Conservation (phyloP, 331 rosid genomes). For the Saraca asoca region DNA sequence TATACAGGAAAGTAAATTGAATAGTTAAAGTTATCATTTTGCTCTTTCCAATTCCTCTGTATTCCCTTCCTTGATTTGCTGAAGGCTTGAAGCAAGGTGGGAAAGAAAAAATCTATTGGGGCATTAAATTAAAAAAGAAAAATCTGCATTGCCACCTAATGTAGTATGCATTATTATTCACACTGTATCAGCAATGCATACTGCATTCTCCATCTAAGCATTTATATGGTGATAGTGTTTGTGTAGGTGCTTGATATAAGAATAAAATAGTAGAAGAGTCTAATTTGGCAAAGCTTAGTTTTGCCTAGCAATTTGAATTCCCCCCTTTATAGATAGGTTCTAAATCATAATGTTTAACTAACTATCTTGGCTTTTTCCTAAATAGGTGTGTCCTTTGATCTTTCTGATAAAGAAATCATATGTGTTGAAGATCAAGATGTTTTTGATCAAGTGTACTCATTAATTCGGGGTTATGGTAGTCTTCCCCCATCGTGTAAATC, state of each 20-base stretch:
- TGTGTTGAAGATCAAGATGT: slow-evolving; percentile 83
- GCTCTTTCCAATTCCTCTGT: too few relatives aligned
- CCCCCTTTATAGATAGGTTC: background rate
- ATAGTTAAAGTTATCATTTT: too few relatives aligned
- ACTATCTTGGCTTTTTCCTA: background rate
- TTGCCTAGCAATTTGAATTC: background rate
- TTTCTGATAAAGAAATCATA: slow-evolving; percentile 80
- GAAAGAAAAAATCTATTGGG: too few relatives aligned
- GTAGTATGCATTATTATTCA: too few relatives aligned
- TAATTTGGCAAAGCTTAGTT: background rate
- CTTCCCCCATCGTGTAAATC: slow-evolving; percentile 67
- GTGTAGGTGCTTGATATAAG: background rate
- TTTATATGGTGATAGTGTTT: background rate
- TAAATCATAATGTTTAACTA: background rate
- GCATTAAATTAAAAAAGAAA: too few relatives aligned
- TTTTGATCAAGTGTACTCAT: slow-evolving; percentile 78
- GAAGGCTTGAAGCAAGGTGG: too few relatives aligned
- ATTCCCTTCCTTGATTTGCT: too few relatives aligned
- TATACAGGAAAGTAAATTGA: too few relatives aligned
- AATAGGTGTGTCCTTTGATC: slow-evolving; percentile 79
- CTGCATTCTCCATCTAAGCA: background rate
- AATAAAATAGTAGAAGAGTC: background rate
- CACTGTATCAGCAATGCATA: too few relatives aligned
- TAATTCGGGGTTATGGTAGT: slow-evolving; percentile 50
- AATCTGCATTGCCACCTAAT: too few relatives aligned